Evolutionary conservation across 306 rosid genomes (phyloP).

Genomic region (Hippophae gyantsensis): DNA sequence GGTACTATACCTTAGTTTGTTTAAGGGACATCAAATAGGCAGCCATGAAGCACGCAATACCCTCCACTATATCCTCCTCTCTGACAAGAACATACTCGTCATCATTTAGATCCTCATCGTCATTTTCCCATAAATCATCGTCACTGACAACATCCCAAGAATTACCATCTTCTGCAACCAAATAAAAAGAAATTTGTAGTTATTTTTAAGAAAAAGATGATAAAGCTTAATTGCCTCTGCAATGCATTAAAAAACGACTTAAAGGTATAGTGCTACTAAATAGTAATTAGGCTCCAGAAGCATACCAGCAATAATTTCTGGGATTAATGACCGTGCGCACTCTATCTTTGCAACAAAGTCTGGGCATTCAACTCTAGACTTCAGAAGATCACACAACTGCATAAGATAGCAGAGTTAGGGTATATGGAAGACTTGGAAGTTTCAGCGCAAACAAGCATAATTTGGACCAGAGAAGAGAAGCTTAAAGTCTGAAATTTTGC

Average conservation of each 20-base stretch:
- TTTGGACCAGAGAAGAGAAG: background rate
- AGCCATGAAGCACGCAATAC: conserved; percentile 94
- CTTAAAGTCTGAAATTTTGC: too few relatives aligned
- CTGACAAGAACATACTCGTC: conserved; percentile 84
- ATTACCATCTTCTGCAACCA: conserved; percentile 60
- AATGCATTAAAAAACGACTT: background rate
- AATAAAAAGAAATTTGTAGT: conserved; percentile 1
- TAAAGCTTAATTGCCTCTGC: background rate
- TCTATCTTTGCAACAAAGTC: conserved; percentile 79
- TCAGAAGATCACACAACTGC: conserved; percentile 83
- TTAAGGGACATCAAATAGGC: conserved; percentile 78
- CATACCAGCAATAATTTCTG: conserved; percentile 47
- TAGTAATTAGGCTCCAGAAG: conserved; percentile 4
- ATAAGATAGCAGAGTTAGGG: background rate
- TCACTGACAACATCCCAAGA: conserved; percentile 83
- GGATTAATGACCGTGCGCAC: conserved; percentile 52
- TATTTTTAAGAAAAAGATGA: too few relatives aligned
- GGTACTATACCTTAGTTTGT: conserved; percentile 64
- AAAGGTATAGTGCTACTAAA: background rate
- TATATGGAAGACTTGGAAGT: too few relatives aligned
- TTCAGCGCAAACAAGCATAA: background rate
- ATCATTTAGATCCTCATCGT: conserved; percentile 34
- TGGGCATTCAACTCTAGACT: conserved; percentile 68
- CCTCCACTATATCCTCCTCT: conserved; percentile 93
- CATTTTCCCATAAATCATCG: conserved; percentile 81